Conservation (phyloP, 164 flowering plant species). For the Cinnamomum chago region DNA sequence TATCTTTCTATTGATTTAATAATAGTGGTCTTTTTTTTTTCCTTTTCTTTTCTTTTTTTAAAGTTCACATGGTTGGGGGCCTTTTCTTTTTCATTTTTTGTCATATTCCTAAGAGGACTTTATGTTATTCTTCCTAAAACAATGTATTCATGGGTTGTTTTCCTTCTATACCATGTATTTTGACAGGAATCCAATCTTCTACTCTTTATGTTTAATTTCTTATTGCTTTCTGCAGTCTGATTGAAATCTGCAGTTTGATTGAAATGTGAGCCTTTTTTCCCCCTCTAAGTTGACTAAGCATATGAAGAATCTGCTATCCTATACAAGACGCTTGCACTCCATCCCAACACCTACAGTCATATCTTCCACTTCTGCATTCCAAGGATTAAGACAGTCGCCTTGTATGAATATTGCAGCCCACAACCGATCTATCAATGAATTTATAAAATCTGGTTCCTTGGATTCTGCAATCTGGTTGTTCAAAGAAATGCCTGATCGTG, state of each 20-base stretch:
- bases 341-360: constrained; percentile 7
- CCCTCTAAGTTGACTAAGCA: constrained; percentile 12
- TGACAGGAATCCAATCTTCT: too few relatives aligned
- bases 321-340: constrained; percentile 10
- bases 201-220: too few relatives aligned
- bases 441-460: constrained; percentile 40
- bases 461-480: constrained; percentile 40
- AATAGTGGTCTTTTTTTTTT: not conserved
- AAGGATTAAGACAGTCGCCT: not conserved
- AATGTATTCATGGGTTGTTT: too few relatives aligned
- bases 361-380: constrained; percentile 2
- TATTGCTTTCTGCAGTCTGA: too few relatives aligned
- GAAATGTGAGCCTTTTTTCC: too few relatives aligned
- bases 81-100: too few relatives aligned
- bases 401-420: constrained; percentile 18
- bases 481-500: constrained; percentile 49
- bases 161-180: too few relatives aligned
- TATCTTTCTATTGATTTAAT: not conserved
- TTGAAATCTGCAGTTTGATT: too few relatives aligned
- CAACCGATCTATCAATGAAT: constrained; percentile 33
- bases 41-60: not conserved
- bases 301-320: constrained; percentile 8
- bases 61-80: too few relatives aligned
- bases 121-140: too few relatives aligned
- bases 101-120: too few relatives aligned